Evolutionary conservation across 139 green algal species (phyloP).

Genomic region (Desmodesmus armatus): DNA sequence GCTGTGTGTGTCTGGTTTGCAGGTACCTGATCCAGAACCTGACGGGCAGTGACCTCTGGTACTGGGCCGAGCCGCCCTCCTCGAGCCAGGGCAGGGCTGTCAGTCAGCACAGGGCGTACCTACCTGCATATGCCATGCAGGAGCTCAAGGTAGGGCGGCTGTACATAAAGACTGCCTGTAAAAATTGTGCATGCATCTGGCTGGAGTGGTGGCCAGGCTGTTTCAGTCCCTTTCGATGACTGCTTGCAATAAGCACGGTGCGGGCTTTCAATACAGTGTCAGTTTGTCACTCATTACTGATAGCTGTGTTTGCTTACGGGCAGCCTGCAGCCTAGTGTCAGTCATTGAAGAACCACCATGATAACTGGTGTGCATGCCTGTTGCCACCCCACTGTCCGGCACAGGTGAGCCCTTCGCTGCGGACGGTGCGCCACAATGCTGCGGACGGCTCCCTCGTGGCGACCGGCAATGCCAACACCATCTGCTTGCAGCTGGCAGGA

Average conservation of each 20-base stretch:
- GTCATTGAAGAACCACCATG: no score
- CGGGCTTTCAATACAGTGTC: no score
- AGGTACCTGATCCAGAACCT: conserved; percentile 90
- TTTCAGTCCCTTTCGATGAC: no score
- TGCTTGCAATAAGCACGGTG: no score
- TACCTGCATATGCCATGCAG: conserved; percentile 52
- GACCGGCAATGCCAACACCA: conserved; percentile 61
- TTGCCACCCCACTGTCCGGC: not conserved
- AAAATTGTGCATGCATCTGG: no score
- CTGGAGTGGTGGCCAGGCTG: no score
- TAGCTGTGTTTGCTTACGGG: no score
- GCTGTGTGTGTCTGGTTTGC: not conserved
- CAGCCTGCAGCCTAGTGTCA: no score
- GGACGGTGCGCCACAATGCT: conserved; percentile 22
- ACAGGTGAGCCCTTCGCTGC: conserved; percentile 19
- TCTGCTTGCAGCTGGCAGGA: conserved; percentile 88
- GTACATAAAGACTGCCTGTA: no score
- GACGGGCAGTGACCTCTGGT: conserved; percentile 78
- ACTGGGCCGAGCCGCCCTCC: no score
- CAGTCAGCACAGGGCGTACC: conserved; percentile 30
- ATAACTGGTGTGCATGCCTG: not conserved
- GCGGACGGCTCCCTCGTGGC: conserved; percentile 59
- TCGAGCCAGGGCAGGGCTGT: not conserved
- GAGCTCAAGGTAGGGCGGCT: conserved; percentile 51
- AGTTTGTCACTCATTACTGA: no score